phyloP scores from a whole-genome alignment of 164 flowering plant species.

The Annona cherimola region DNA sequence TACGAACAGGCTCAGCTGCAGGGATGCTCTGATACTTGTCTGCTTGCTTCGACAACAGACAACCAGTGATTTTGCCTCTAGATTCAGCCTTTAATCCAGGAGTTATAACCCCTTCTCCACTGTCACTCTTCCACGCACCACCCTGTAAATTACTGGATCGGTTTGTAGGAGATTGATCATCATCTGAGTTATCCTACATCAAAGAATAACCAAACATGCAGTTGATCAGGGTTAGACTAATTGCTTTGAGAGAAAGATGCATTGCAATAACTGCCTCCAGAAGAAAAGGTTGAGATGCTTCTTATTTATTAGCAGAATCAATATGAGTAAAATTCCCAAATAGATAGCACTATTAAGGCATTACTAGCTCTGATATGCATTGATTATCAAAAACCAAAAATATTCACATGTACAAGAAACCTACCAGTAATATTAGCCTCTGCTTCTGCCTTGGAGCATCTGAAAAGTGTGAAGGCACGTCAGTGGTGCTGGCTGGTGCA shows the following conservation, averaged over 20 bases:
- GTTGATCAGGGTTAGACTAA: background rate
- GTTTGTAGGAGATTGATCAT: slow-evolving; percentile 29
- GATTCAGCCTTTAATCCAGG: slow-evolving; percentile 34
- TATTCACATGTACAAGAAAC: background rate
- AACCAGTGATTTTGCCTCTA: slow-evolving; percentile 38
- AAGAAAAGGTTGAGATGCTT: background rate
- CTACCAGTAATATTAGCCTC: slow-evolving; percentile 42
- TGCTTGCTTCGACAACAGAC: slow-evolving; percentile 31
- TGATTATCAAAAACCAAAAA: background rate
- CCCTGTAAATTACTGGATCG: slow-evolving; percentile 55
- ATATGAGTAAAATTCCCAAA: background rate
- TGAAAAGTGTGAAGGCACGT: slow-evolving; percentile 21
- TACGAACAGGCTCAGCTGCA: slow-evolving; percentile 53
- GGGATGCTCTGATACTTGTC: slow-evolving; percentile 26
- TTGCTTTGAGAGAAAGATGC: background rate
- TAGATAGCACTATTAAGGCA: background rate
- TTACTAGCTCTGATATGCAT: no score
- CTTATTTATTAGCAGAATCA: background rate
- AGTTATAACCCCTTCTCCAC: slow-evolving; percentile 33
- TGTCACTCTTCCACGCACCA: slow-evolving; percentile 72
- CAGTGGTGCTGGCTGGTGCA: slow-evolving; percentile 18
- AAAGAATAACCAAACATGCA: background rate
- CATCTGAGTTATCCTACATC: slow-evolving; percentile 45
- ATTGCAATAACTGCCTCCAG: background rate
- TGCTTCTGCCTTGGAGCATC: slow-evolving; percentile 31